These are phyloP conservation scores for Sugiyamaella neomexicana DNA, from an alignment of 1,139 yeast species.

Conservation along the genomic window DNA sequence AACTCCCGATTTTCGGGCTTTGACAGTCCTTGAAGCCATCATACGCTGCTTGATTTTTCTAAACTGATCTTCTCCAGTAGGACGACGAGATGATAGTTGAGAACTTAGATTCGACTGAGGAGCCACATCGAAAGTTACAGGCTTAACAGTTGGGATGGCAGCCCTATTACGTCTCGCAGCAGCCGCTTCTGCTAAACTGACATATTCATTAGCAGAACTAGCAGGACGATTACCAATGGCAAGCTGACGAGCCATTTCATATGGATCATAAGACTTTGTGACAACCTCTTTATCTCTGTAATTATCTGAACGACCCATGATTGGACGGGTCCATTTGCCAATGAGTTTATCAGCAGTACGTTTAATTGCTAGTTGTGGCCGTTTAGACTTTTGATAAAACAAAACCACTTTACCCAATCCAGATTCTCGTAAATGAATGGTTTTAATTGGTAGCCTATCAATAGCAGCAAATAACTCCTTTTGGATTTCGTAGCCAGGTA, in stretches of 20 bases:
- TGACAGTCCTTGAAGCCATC: slow-evolving; percentile 51
- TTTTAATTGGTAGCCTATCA: slow-evolving; percentile 81
- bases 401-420: slow-evolving; percentile 92
- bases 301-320: slow-evolving; percentile 92
- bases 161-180: slow-evolving; percentile 90
- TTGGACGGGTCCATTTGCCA: slow-evolving; percentile 98
- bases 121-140: slow-evolving; percentile 87
- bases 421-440: slow-evolving; percentile 90
- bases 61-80: slow-evolving; percentile 65
- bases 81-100: slow-evolving; percentile 43
- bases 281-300: slow-evolving; percentile 84
- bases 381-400: slow-evolving; percentile 88
- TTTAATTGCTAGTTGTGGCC: slow-evolving; percentile 84
- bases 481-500: slow-evolving; percentile 96
- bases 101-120: slow-evolving; percentile 62
- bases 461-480: slow-evolving; percentile 78
- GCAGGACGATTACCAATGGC: slow-evolving; percentile 7
- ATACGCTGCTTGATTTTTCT: slow-evolving; percentile 64
- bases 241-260: slow-evolving; percentile 30
- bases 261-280: slow-evolving; percentile 67
- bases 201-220: slow-evolving; percentile 40
- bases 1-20: slow-evolving; percentile 63
- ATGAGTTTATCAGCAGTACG: slow-evolving; percentile 86
- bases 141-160: slow-evolving; percentile 87
- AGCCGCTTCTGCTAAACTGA: slow-evolving; percentile 77